Base-by-base conservation (phyloP, 768 basidiomycete genomes). In the Hericium rajendrae region DNA sequence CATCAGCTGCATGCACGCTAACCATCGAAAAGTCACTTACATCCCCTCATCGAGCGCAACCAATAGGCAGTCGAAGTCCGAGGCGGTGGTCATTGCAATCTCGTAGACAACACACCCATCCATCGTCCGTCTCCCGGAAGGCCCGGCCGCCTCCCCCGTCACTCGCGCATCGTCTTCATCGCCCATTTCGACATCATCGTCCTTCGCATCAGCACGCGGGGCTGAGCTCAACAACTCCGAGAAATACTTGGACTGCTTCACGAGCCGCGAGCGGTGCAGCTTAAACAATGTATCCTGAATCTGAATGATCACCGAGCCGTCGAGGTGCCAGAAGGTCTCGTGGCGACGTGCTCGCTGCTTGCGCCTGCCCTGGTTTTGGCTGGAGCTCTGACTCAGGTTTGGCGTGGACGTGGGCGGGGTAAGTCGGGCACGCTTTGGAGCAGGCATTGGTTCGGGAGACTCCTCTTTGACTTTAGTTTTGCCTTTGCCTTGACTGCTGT, bases 221-320 rank as follows among this genome's bases (percentile, higher is more conserved):
- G 54, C 55, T 20, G 50, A 52, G n/a, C 53, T 50, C 40, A 71
- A 67, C 16, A 67, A 51, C 0, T 62, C 53, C 1, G 65, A 62
- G 48, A 78, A 77, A 63, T 68, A 76, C 8, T 53, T 57, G 3
- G 72, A 72, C 12, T 70, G 60, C 38, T 58, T 62, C 12, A 64
- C 57, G 5, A 77, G 67, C n/a, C 64, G 66, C 53, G 70, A 71
- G 16, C 70, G 64, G n/a, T 74, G 70, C 15, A 77, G 59, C 18
- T 64, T 66, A 62, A 75, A 76, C 38, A 70, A 63, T 3, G 64
- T 68, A 18, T 66, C 62, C n/a, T 67, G 60, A n/a, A 73, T 58
- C 48, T 72, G 67, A 9, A 78, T 50, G 39, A 73, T 64, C 1
- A 73, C 63, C 8, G 67, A 68, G 1, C 73, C 74, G 55, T 73